Evolutionary conservation across 208 protist genomes (phyloP).

Genomic region (Tetramitus jugosus): DNA sequence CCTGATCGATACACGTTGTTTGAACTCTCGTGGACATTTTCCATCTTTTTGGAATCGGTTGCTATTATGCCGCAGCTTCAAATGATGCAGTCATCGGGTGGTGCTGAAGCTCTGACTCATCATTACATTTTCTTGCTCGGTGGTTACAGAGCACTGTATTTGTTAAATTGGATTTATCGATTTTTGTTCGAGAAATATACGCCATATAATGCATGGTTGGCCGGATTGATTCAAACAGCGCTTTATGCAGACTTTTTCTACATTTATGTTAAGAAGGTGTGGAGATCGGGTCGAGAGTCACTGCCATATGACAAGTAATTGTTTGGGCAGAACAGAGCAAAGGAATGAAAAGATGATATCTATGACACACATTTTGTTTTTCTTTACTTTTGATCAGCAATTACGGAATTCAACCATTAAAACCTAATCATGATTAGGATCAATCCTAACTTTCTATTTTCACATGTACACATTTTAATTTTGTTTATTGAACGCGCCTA

Average conservation of each 20-base stretch:
- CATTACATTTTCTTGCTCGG: constrained; percentile 87
- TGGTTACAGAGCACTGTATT: constrained; percentile 82
- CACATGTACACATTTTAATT: no score
- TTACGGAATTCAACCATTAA: no score
- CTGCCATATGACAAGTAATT: no score
- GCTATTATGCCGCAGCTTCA: constrained; percentile 91
- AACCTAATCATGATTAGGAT: no score
- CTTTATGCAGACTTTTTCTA: constrained; percentile 94
- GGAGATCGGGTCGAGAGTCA: no score
- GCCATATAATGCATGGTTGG: constrained; percentile 22
- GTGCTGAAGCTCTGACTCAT: constrained; percentile 80
- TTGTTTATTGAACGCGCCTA: no score
- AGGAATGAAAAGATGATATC: no score
- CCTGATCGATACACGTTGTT: constrained; percentile 25
- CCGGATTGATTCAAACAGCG: constrained; percentile 73
- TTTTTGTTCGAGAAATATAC: constrained; percentile 49
- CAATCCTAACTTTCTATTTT: no score
- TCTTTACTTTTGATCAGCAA: no score
- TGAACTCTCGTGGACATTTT: constrained; percentile 80
- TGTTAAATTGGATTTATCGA: constrained; percentile 85
- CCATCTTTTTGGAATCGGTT: constrained; percentile 87
- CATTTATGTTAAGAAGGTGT: constrained; percentile 66
- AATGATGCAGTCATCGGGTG: constrained; percentile 71
- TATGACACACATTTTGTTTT: no score
- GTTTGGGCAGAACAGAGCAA: no score